These are phyloP conservation scores for Xerocomellus amylosporus DNA, from an alignment of 768 basidiomycete genomes.

Conservation along the genomic window DNA sequence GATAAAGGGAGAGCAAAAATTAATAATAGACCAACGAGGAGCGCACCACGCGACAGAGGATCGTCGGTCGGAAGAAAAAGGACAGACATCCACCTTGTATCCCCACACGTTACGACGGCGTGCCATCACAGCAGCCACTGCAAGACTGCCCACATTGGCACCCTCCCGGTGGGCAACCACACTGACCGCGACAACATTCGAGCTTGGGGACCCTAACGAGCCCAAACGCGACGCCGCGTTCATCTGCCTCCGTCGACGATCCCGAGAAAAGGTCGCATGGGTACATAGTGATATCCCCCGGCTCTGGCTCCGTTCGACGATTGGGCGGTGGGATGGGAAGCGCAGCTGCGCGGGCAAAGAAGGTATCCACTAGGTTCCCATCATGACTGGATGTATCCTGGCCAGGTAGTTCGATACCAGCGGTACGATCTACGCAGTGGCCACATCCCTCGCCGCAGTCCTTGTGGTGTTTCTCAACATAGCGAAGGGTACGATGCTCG, in stretches of 20 bases:
- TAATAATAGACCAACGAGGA: neutral
- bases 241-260: conserved; percentile 35
- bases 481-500: conserved; percentile 58
- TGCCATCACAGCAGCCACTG: conserved; percentile 45
- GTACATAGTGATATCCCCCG: conserved; percentile 49
- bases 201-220: conserved; percentile 60
- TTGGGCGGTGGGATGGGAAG: conserved; percentile 57
- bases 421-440: conserved; percentile 56
- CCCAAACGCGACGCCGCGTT: conserved; percentile 44
- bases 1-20: neutral
- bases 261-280: conserved; percentile 37
- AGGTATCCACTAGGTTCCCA: conserved; percentile 51
- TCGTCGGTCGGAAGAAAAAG: neutral
- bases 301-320: conserved; percentile 44
- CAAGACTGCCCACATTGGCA: conserved; percentile 62
- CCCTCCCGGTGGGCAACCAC: conserved; percentile 50
- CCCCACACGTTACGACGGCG: neutral
- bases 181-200: conserved; percentile 62
- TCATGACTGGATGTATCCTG: conserved; percentile 6
- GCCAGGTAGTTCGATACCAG: conserved; percentile 44
- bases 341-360: conserved; percentile 66
- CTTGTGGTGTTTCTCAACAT: conserved; percentile 37
- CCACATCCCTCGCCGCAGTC: conserved; percentile 53
- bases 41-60: neutral
- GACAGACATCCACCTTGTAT: neutral